These are phyloP conservation scores for Adansonia madagascariensis DNA, from an alignment of 441 rosid species.

Conservation along the genomic window DNA sequence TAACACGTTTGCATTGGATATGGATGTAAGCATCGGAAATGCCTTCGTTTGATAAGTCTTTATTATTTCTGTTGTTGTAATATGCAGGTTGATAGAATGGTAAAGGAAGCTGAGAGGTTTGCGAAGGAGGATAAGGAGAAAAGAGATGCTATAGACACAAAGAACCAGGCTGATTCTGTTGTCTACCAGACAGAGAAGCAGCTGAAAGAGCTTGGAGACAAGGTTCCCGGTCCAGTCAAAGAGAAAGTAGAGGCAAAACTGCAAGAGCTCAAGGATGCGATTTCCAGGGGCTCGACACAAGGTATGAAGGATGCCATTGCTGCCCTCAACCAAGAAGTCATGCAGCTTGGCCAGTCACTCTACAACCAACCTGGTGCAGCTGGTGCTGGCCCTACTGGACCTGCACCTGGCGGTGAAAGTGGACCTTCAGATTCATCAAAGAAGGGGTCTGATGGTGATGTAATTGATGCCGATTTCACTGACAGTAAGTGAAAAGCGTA, in stretches of 20 bases:
- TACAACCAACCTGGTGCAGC: constrained; percentile 80
- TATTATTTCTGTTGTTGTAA: not conserved
- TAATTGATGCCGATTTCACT: constrained; percentile 84
- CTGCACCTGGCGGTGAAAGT: constrained; percentile 57
- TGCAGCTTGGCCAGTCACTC: constrained; percentile 89
- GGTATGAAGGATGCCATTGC: constrained; percentile 78
- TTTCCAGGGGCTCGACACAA: constrained; percentile 66
- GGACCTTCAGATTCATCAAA: constrained; percentile 60
- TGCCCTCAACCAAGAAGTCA: constrained; percentile 84
- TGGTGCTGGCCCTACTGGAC: constrained; percentile 46
- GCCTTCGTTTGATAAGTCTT: not conserved
- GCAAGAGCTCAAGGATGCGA: constrained; percentile 74
- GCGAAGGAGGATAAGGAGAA: constrained; percentile 84
- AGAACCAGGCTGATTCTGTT: constrained; percentile 86
- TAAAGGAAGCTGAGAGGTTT: constrained; percentile 78
- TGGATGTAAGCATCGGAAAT: not conserved
- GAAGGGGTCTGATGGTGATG: constrained; percentile 77
- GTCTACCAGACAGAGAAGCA: constrained; percentile 92
- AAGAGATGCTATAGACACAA: constrained; percentile 91
- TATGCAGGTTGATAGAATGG: constrained; percentile 81
- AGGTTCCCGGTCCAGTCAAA: constrained; percentile 73
- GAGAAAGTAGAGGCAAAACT: constrained; percentile 84
- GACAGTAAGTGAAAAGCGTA: constrained; percentile 62
- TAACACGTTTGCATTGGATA: no score
- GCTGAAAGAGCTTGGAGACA: constrained; percentile 79